phyloP scores from a whole-genome alignment of 169 alveolate species.

The Hammondia hammondi region DNA sequence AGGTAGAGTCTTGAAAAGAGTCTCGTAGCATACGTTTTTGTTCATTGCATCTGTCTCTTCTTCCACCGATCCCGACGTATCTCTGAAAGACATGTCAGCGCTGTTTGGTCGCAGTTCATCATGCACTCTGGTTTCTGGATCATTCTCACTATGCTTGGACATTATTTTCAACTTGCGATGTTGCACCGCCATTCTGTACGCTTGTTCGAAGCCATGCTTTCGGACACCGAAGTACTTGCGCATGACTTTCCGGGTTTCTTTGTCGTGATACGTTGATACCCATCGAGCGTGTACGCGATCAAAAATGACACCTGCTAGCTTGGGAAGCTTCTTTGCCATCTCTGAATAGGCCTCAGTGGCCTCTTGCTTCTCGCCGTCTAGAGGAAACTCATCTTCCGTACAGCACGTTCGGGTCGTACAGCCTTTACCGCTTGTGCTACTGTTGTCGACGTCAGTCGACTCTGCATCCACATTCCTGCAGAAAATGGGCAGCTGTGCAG shows the following conservation, averaged over 20 bases:
- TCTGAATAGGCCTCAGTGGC: conserved; percentile 1
- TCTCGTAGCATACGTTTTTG: conserved; percentile 32
- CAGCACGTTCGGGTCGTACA: conserved; percentile 14
- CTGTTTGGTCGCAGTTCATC: background rate
- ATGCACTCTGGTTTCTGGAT: background rate
- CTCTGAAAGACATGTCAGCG: background rate
- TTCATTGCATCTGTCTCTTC: background rate
- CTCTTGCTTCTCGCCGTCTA: conserved; percentile 20
- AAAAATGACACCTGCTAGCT: conserved; percentile 26
- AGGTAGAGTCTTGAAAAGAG: conserved; percentile 9
- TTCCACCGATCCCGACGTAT: background rate
- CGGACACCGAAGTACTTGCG: conserved; percentile 39
- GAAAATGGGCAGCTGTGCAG: background rate
- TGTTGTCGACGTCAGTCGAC: background rate
- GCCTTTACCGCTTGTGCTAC: conserved; percentile 20
- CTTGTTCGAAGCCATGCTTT: conserved; percentile 40
- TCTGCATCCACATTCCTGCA: conserved; percentile 11
- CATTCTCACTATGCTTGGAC: background rate
- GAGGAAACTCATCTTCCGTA: conserved; percentile 34
- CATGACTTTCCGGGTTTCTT: conserved; percentile 36
- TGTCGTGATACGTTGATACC: conserved; percentile 41
- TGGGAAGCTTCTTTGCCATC: conserved; percentile 43
- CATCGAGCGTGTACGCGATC: conserved; percentile 32
- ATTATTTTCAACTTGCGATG: conserved; percentile 16
- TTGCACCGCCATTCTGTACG: conserved; percentile 26